Evolutionary conservation across 129 eudicot genomes (phyloP), one percentile per base, ranked within the genome.

Genomic region (Chrysanthemum seticuspe): DNA sequence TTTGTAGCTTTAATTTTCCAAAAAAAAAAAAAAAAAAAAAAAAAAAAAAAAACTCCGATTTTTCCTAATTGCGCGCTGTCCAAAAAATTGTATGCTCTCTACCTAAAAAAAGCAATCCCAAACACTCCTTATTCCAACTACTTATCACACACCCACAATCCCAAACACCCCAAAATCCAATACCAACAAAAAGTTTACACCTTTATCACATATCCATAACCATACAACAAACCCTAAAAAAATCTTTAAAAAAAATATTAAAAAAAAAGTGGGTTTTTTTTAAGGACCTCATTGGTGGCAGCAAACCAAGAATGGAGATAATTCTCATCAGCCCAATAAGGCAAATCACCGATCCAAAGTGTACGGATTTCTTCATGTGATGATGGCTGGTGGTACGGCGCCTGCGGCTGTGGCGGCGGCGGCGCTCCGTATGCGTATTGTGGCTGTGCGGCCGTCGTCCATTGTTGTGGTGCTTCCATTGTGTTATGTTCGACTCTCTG

Each of bases 291-390:
- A 68, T 81, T 87, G 15, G 97, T 83, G 63, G 88, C 81, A 13
- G 96, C 75, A 75, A 94, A 94, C 93, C 98, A 94, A 53, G 80
- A 68, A 48, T 82, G 90, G 76, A 94, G 92, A 73, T 90, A 90
- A 65, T 83, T 65, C 55, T 94, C 98, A 72, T 94, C 97, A 13
- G 91, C 98, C 98, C 98, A 94, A 62, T 80, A 87, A 16, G 95
- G 97, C 74, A 94, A 82, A 79, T 94, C 98, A 11, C 98, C 98
- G 59, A 94, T 94, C 98, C 97, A 94, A 2, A 94, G 93, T 63
- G 98, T 94, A 11, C 98, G 88, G n/a, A 90, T 96, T 86, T 94
- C 98, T 81, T 90, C 98, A 61, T 86, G 96, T 13, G 98, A 77
- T 2, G 96, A 81, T 1, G 98, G 90, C 51, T 94, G 98, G 79